Evolutionary conservation across 495 filamentous ascomycete species (phyloP), one percentile per base, ranked within the genome.

Genomic region (Penicillium daleae): DNA sequence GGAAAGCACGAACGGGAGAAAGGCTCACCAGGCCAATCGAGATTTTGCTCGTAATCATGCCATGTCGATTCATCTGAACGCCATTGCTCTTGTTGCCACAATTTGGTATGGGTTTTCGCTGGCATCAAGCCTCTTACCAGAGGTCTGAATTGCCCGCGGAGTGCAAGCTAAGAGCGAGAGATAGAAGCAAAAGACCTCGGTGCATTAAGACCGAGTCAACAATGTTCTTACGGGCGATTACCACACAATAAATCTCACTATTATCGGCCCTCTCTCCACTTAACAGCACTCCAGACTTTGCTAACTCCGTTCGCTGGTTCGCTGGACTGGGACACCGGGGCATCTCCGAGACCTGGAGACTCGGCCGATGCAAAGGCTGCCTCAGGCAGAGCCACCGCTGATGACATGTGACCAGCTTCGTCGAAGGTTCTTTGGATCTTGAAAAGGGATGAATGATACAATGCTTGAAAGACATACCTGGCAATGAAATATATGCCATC

Each of bases 31-130:
- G 22, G 62, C 79, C 0, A 83, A 80, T 62, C 74, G 74, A n/a
- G 61, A 56, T 3, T 86, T 87, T 58, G 72, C 75, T 7, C 64
- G 66, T 6, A 79, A 77, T 50, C 83, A 87, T 62, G 83, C 83
- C 6, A 86, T 84, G 80, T 74, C 71, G 19, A 86, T 86, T 50
- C 83, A 86, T 65, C 56, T 86, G 6, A 86, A 87, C 67, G 63
- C 85, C 15, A 70, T 85, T 31, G 75, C 79, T 0, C 72, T 86
- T 53, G 73, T 77, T 2, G 80, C 80, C 7, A 82, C 81, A 33
- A 27, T 86, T 7, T 76, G 75, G 64, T 86, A 85, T 72, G 83
- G 80, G 1, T 78, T 78, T 65, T 72, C 71, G 48, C 61, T 87
- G 62, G 80, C 76, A 0, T 71, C 64, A 2, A 74, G 58, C 9